Conservation (phyloP, 116 monocot genomes). For the Zostera marina region DNA sequence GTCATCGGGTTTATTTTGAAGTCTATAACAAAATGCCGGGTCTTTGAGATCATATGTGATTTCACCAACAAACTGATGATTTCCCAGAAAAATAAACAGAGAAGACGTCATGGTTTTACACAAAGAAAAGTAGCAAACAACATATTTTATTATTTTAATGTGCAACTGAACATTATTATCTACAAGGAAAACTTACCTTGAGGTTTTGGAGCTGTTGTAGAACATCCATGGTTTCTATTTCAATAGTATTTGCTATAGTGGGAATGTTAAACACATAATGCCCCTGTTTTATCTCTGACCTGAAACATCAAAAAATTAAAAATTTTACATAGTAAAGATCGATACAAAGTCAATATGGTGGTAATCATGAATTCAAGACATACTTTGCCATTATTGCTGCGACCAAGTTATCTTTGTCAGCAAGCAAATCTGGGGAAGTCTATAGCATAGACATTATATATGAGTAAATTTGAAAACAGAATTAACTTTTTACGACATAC, state of each 20-base stretch:
- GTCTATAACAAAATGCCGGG: constrained; percentile 53
- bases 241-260: constrained; percentile 36
- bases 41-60: constrained; percentile 80
- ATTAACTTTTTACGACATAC: no score
- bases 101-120: neutral
- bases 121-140: neutral
- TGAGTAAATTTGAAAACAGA: neutral
- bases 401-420: constrained; percentile 46
- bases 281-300: constrained; percentile 54
- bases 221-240: constrained; percentile 20
- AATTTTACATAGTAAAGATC: neutral
- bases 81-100: neutral
- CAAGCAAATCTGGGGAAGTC: constrained; percentile 60
- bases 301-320: constrained; percentile 12
- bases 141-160: neutral
- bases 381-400: constrained; percentile 57
- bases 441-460: constrained; percentile 11
- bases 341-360: neutral
- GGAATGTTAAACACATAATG: constrained; percentile 72
- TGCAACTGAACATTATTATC: no score
- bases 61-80: constrained; percentile 29
- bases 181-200: constrained; percentile 34
- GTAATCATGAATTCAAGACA: constrained; percentile 1
- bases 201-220: constrained; percentile 47
- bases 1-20: constrained; percentile 58